Evolutionary conservation across 2,329 filamentous ascomycete genomes (phyloP).

Genomic region (Colletotrichum eleusines): DNA sequence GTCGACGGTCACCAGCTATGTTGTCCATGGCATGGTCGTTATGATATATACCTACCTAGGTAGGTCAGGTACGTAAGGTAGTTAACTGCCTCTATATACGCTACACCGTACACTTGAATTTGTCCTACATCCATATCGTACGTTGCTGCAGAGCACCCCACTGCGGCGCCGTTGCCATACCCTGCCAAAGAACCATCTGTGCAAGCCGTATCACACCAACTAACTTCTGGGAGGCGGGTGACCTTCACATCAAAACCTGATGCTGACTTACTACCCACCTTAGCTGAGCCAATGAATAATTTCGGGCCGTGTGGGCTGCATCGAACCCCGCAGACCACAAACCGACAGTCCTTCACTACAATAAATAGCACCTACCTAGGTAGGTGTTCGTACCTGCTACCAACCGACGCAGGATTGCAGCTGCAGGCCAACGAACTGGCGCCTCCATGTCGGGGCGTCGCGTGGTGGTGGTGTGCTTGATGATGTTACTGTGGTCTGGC

Average conservation of each 20-base stretch:
- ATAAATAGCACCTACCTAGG: not conserved
- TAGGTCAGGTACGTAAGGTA: no score
- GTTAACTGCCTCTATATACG: no score
- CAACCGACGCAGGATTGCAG: not conserved
- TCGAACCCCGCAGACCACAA: slow-evolving; percentile 32
- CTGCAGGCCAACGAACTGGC: slow-evolving; percentile 9
- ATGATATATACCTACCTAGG: no score
- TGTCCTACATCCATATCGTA: no score
- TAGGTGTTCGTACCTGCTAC: no score
- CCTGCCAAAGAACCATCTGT: not conserved
- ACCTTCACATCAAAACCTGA: slow-evolving; percentile 21
- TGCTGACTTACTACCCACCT: slow-evolving; percentile 5
- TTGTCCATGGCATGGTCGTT: not conserved
- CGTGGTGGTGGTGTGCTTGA: slow-evolving; percentile 5
- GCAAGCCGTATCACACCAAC: not conserved
- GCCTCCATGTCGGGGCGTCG: not conserved
- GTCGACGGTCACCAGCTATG: not conserved
- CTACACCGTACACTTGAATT: no score
- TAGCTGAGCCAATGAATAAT: slow-evolving; percentile 17
- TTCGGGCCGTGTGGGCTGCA: not conserved
- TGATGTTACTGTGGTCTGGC: not conserved
- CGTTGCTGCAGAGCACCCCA: slow-evolving; percentile 7
- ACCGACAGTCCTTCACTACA: not conserved
- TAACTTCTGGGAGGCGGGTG: not conserved
- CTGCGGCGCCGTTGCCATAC: not conserved